Evolutionary conservation across 306 rosid genomes (phyloP), one percentile per base, ranked within the genome.

Genomic region (Sechiopsis laciniata): DNA sequence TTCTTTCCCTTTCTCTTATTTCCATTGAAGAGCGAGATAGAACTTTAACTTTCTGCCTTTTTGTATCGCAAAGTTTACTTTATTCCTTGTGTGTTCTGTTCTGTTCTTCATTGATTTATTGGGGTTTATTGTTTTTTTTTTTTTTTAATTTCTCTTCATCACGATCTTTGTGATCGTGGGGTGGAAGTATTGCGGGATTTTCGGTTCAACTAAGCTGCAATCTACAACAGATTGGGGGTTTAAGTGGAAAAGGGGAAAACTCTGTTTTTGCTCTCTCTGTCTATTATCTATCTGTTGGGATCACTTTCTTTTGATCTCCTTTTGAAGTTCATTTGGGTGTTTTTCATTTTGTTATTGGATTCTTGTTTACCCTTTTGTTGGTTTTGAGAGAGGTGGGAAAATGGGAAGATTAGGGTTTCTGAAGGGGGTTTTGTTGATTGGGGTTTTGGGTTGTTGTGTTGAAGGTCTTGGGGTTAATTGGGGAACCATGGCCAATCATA

Each of bases 401-500:
- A 85, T 85, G 92, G 89, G 59, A 37, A 81, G 78, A 46, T 16
- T 66, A 24, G 53, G 68, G 78, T 17, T 82, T 80, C 35, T 75
- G 46, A 65, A 20, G 52, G 79, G 83, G 86, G 56, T 78, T n/a
- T 61, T 85, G 55, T 26, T 85, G 71, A 35, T 81, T 46, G 83
- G 82, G 80, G 8, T 86, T 24, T 24, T 78, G 84, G 74, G 74
- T 78, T 76, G 60, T 51, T 54, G 24, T 57, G 90, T 84, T 13
- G 89, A 87, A 67, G 96, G 97, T 53, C 83, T 94, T 67, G 99
- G 99, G 32, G 96, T 94, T 68, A 94, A 94, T 66, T 94, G 99
- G 99, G 99, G 99, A 16, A 94, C 97, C 3, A 88, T 86, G 76
- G 90, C 99, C 12, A 85, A 89, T 1, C 99, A 89, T 62, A 73